phyloP scores from a whole-genome alignment of 2,329 filamentous ascomycete genomes.

The Venturia effusa region DNA sequence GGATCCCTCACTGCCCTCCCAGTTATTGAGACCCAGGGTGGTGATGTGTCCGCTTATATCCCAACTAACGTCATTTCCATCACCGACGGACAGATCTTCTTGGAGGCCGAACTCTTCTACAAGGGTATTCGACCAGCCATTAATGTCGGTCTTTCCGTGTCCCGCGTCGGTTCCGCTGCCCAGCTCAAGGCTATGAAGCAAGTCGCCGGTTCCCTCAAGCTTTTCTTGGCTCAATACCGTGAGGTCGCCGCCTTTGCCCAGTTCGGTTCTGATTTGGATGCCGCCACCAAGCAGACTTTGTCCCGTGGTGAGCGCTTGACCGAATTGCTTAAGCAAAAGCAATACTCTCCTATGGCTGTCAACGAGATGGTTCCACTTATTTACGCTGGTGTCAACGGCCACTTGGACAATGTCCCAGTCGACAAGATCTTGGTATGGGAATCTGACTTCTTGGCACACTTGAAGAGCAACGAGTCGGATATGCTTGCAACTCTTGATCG shows the following conservation, averaged over 20 bases:
- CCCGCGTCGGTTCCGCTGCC: conserved; percentile 97
- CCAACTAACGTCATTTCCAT: conserved; percentile 99
- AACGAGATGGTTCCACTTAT: conserved; percentile 99
- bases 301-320: conserved; percentile 97
- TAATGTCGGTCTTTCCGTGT: conserved; percentile 99
- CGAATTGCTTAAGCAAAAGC: conserved; percentile 99
- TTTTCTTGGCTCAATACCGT: conserved; percentile 99
- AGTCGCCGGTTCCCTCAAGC: conserved; percentile 98
- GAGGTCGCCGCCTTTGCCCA: conserved; percentile 99
- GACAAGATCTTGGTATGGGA: conserved; percentile 89
- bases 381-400: conserved; percentile 97
- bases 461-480: conserved; percentile 82
- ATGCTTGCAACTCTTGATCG: conserved; percentile 81
- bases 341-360: conserved; percentile 97
- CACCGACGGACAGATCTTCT: conserved; percentile 99
- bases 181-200: conserved; percentile 99
- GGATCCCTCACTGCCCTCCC: conserved; percentile 96
- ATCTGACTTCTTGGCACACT: conserved; percentile 82
- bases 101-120: conserved; percentile 99
- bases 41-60: conserved; percentile 99
- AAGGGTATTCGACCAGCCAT: conserved; percentile 99
- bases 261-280: conserved; percentile 99
- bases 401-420: conserved; percentile 81
- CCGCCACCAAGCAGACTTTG: conserved; percentile 96
- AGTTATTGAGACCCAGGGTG: conserved; percentile 98